These are phyloP conservation scores for Bipolaris bicolor DNA, from an alignment of 2,329 filamentous ascomycete species.

Conservation along the genomic window DNA sequence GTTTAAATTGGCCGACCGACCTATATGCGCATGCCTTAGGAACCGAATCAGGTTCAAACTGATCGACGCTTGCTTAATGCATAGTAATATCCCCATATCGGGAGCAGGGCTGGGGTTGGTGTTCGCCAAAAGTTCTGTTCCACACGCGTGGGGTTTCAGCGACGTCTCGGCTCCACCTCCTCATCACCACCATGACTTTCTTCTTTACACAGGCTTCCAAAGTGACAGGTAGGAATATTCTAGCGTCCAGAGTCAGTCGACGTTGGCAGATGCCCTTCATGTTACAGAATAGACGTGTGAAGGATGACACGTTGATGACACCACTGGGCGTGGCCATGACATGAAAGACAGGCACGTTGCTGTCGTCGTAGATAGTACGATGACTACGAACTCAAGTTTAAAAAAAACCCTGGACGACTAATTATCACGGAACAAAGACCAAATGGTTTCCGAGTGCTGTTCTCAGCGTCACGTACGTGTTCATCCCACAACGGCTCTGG, in stretches of 20 bases:
- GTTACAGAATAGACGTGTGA: neutral
- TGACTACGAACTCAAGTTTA: too few species aligned
- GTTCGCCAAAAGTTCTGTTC: slow-evolving; percentile 19
- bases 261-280: neutral
- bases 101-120: slow-evolving; percentile 13
- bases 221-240: too few species aligned
- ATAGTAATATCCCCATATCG: slow-evolving; percentile 16
- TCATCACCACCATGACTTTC: slow-evolving; percentile 6
- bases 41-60: slow-evolving; percentile 18
- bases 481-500: neutral
- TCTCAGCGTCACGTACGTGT: neutral
- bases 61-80: slow-evolving; percentile 15
- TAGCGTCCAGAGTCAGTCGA: too few species aligned
- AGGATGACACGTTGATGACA: neutral
- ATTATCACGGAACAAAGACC: too few species aligned
- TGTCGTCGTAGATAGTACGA: neutral
- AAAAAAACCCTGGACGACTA: too few species aligned
- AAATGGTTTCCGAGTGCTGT: too few species aligned
- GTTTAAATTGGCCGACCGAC: slow-evolving; percentile 1
- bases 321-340: neutral
- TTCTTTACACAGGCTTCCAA: too few species aligned
- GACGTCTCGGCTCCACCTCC: slow-evolving; percentile 21
- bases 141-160: slow-evolving; percentile 27
- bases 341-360: neutral
- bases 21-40: slow-evolving; percentile 19